Evolutionary conservation across 768 basidiomycete genomes (phyloP), one percentile per base, ranked within the genome.

Genomic region (Hypholoma fasciculare): DNA sequence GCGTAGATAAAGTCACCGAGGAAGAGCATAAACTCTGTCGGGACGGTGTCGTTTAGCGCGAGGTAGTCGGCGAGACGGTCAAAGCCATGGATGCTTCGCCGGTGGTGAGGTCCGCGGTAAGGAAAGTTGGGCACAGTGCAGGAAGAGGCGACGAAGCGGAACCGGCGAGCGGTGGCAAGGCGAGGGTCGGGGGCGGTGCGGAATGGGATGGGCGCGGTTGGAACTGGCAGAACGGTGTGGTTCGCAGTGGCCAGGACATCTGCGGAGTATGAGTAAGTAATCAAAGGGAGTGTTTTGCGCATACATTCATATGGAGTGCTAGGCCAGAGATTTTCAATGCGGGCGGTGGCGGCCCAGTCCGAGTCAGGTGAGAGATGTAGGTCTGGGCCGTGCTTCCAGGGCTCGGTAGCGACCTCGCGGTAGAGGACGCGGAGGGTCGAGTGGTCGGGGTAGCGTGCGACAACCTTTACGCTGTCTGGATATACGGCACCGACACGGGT

Each of bases 1-100:
- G 86, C 86, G 61, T 91, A 90, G 61, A 92, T 86, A 60, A 87
- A 88, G 65, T 91, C 89, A 5, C 89, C 89, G 49, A 91, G 71
- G 68, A 90, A 84, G 6, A 90, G 65, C 71, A 90, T 70, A 62
- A 90, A 92, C 52, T 85, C 84, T 4, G 79, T 71, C 3, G 30
- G 6, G 30, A 34, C 30, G 30, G 30, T 34, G 30, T 34, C 74
- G 74, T 17, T 58, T 56, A n/a, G 9, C 78, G 70, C 63, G 74
- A 88, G 72, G 61, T 83, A 83, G 51, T 83, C 74, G 3, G 84
- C 81, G 36, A 91, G 78, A 6, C 85, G 72, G 65, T 90, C 85
- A 52, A 86, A 86, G 12, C 88, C 89, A 59, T 76, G 78, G 65
- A 90, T 86, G 14, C 76, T 78, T 19, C 76, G 74, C 9, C 77